Base-by-base conservation (phyloP, 1,139 yeast genomes). In the Hansenula sp. region DNA sequence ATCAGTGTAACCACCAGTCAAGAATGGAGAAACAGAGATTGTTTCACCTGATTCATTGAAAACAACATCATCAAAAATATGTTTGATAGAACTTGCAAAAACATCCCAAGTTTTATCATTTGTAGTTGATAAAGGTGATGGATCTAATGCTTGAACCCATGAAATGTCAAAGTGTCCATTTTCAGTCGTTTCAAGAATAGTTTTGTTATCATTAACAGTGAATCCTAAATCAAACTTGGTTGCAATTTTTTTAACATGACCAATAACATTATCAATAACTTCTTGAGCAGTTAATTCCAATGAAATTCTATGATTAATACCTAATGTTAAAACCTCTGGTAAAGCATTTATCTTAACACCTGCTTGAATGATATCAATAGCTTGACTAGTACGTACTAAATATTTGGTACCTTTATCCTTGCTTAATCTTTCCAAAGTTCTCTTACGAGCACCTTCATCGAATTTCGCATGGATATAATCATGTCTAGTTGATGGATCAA, bases 291-390 rank as follows among this genome's bases (percentile, higher is more conserved):
- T 51, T 29, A 73, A 71, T 44, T 76, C 83, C 17, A 76, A 61
- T 6, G 79, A 73, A 41, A 81, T 69, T 47, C 89, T 68, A 48
- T 79, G 79, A 59, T 82, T 81, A 33, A 82, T 69, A 38, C 70
- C 57, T 14, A 78, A 61, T 5, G 69, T 65, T 12, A 73, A 84
- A 48, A 67, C 69, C 53, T 83, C 90, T 0, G 92, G 92, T 37
- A 83, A 64, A 0, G 89, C 87, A 55, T 83, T 83, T 27, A 78
- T 65, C 59, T 83, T 83, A 33, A 73, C 73, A 17, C 92, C 92
- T 10, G 90, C 90, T n/a, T 62, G 51, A 37, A 83, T 66, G 11
- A 80, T 67, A 57, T 83, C 89, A n/a, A 76, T 68, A 0, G 89
- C 86, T 55, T 80, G 87, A 7, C 86, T 73, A 1, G 89, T 81